These are phyloP conservation scores for Elsinoe necatrix DNA, from an alignment of 2,329 filamentous ascomycete genomes.

Conservation along the genomic window DNA sequence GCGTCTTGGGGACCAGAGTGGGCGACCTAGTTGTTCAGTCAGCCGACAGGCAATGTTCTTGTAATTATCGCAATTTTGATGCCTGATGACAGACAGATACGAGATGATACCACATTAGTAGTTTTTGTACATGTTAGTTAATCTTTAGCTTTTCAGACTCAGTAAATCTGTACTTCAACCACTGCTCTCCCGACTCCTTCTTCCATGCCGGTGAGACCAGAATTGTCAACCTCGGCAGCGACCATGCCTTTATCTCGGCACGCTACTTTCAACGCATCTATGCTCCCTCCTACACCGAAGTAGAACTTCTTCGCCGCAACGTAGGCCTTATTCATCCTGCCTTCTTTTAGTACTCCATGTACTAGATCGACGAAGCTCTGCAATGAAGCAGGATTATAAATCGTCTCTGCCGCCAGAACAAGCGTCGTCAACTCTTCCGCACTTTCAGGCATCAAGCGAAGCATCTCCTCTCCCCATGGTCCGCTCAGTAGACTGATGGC, in stretches of 20 bases:
- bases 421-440: constrained; percentile 38
- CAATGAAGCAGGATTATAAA: constrained; percentile 68
- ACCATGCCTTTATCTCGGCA: constrained; percentile 37
- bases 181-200: constrained; percentile 40
- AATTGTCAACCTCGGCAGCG: constrained; percentile 41
- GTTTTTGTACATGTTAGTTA: neutral
- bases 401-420: constrained; percentile 70
- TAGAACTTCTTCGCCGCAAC: constrained; percentile 73
- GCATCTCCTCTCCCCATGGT: constrained; percentile 58
- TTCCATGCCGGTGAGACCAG: constrained; percentile 35
- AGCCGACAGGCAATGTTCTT: constrained; percentile 34
- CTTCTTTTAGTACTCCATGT: constrained; percentile 46
- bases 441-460: constrained; percentile 45
- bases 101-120: neutral
- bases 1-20: constrained; percentile 30
- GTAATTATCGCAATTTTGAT: constrained; percentile 37
- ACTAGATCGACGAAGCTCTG: constrained; percentile 60
- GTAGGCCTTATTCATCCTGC: constrained; percentile 52
- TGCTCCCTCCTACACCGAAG: constrained; percentile 74
- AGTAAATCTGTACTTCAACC: constrained; percentile 35
- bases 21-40: constrained; percentile 30
- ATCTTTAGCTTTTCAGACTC: neutral
- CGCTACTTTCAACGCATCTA: constrained; percentile 59
- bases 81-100: constrained; percentile 1
- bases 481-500: constrained; percentile 62